Base-by-base conservation (phyloP, 345 rosid species). In the Eucalyptus victrix region DNA sequence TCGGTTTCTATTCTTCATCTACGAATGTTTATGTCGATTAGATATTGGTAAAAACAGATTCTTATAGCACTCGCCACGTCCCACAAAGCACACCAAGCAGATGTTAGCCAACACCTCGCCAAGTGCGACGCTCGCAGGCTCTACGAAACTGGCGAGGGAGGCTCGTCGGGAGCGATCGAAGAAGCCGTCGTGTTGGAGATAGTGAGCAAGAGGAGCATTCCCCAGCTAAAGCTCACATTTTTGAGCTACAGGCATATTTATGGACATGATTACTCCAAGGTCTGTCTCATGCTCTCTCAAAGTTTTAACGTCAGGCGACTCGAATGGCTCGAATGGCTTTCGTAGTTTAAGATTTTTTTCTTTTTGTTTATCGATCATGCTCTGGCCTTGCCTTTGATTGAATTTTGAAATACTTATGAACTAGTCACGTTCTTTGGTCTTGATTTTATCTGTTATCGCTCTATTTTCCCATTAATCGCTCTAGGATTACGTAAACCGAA, bases 11-110 rank as follows among this genome's bases (percentile, higher is more conserved):
- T 76, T 76, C 26, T 40, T 76, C 83, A 40, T 3, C 28, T 21
- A 28, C 53, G 30, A 23, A 26, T 65, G 89, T 60, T 89, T 50
- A 50, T 40, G 89, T n/a, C 40, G 21, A 72, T n/a, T n/a, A 6
- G 28, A 15, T 86, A 62, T 53, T 17, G 26, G 32, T 19, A n/a
- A 23, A 23, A 72, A 86, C 93, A 96, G 97, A 94, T 95, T 89
- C 92, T 95, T 5, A 91, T 91, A 87, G 98, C 98, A 23, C 86
- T 96, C 81, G 92, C 92, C 13, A 88, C 96, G 60, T 96, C 97
- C 67, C 98, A 96, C 92, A 93, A 93, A 91, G 96, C 96, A 45
- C 96, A 93, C 90, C 89, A 94, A n/a, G 94, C 86, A 24, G 96
- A 96, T 87, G 93, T 92, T 49, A 95, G 96, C 89, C 94, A 93